phyloP scores from a whole-genome alignment of 2,329 filamentous ascomycete species.

The Neofusicoccum kwambonambiense region DNA sequence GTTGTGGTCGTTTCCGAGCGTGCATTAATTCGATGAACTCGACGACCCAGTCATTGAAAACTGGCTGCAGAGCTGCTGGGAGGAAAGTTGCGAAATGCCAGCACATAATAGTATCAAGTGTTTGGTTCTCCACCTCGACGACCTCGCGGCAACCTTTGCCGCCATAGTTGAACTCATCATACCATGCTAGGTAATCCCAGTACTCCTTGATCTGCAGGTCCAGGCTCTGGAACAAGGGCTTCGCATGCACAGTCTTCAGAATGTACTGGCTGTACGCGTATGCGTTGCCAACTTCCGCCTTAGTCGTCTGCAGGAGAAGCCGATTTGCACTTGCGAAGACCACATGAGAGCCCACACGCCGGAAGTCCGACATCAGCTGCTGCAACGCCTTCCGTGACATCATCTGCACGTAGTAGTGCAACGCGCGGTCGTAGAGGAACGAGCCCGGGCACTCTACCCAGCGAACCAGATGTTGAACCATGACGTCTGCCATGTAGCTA shows the following conservation, averaged over 20 bases:
- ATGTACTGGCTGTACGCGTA: constrained; percentile 98
- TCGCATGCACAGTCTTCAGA: constrained; percentile 92
- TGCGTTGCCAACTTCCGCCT: constrained; percentile 93
- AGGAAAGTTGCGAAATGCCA: constrained; percentile 96
- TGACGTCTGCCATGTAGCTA: constrained; percentile 92
- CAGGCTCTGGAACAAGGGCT: constrained; percentile 94
- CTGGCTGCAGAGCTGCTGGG: constrained; percentile 73
- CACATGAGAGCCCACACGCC: constrained; percentile 89
- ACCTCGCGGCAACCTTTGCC: constrained; percentile 88
- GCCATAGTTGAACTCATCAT: constrained; percentile 98
- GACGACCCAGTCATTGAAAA: constrained; percentile 89
- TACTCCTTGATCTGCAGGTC: constrained; percentile 98
- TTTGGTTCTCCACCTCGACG: constrained; percentile 71
- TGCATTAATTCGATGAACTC: constrained; percentile 97
- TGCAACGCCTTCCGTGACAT: constrained; percentile 97
- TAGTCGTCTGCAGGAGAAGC: constrained; percentile 90
- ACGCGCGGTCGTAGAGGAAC: constrained; percentile 88
- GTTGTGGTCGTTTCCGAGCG: constrained; percentile 67
- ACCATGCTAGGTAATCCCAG: constrained; percentile 99
- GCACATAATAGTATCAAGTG: constrained; percentile 90
- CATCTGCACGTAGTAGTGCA: constrained; percentile 98
- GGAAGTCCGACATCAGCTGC: constrained; percentile 95
- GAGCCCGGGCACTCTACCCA: constrained; percentile 95
- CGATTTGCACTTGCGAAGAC: constrained; percentile 92
- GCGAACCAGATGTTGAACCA: constrained; percentile 94